Conservation (phyloP, 2,329 filamentous ascomycete species). For the Fusarium beomiforme region DNA sequence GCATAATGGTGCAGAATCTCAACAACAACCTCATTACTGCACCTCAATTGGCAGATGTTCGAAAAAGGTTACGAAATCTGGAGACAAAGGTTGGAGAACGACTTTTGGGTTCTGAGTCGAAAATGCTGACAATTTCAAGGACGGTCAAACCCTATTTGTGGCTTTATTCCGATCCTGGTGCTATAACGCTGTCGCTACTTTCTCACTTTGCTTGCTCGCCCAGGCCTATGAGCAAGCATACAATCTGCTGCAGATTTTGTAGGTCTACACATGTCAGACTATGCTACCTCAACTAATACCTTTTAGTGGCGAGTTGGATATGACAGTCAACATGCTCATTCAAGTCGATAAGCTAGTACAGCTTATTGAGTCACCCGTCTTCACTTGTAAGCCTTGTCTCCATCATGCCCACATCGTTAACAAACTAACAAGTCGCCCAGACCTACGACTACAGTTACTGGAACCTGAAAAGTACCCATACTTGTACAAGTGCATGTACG, state of each 20-base stretch:
- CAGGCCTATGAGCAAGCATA: constrained; percentile 99
- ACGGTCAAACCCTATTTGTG: constrained; percentile 95
- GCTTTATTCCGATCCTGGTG: constrained; percentile 97
- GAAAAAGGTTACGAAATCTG: constrained; percentile 88
- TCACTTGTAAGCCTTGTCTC: constrained; percentile 79
- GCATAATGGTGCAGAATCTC: constrained; percentile 99
- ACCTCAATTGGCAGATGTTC: constrained; percentile 88
- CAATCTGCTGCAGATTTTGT: constrained; percentile 95
- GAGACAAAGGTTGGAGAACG: constrained; percentile 74
- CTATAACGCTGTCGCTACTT: constrained; percentile 97
- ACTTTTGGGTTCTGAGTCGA: background rate
- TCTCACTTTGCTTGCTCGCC: constrained; percentile 92
- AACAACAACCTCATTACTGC: constrained; percentile 99
- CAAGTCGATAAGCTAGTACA: constrained; percentile 99
- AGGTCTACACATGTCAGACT: constrained; percentile 42
- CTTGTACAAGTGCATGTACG: constrained; percentile 97
- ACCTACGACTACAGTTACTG: constrained; percentile 91
- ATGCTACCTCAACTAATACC: background rate
- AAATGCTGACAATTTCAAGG: constrained; percentile 58
- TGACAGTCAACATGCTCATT: constrained; percentile 98
- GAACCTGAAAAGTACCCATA: constrained; percentile 96
- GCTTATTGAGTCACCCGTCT: constrained; percentile 94
- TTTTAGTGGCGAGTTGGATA: constrained; percentile 90
- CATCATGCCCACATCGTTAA: background rate
- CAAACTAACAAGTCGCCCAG: constrained; percentile 54